Conservation (phyloP, 2,329 filamentous ascomycete species). For the Stenocarpella maydis region DNA sequence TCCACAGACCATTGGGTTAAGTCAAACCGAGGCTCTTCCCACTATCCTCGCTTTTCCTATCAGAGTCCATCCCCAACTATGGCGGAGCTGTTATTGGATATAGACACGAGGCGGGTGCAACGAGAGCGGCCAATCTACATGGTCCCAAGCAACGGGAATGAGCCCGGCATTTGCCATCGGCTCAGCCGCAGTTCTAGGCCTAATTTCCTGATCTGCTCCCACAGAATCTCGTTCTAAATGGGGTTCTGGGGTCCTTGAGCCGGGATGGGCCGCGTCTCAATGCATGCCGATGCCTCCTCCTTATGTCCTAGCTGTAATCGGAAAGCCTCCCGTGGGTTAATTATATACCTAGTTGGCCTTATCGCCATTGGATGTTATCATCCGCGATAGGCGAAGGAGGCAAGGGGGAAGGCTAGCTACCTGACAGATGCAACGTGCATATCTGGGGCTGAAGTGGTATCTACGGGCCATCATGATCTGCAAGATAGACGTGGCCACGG, state of each 20-base stretch:
- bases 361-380: background rate
- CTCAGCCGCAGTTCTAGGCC: conserved; percentile 5
- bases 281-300: background rate
- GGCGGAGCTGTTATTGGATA: background rate
- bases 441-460: conserved; percentile 1
- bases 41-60: conserved; percentile 3
- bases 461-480: background rate
- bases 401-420: background rate
- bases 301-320: conserved; percentile 2
- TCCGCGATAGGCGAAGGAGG: conserved; percentile 2
- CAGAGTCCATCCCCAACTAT: conserved; percentile 5
- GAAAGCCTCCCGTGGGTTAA: background rate
- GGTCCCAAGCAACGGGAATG: background rate
- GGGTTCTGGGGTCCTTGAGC: conserved; percentile 1
- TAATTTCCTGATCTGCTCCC: background rate
- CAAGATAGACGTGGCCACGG: background rate
- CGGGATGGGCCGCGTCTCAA: background rate
- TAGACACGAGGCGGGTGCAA: background rate
- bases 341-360: conserved; percentile 9
- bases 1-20: no score
- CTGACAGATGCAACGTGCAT: conserved; percentile 10
- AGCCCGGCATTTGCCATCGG: conserved; percentile 16
- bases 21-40: background rate
- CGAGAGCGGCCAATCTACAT: background rate
- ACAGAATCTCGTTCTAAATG: background rate